Base-by-base conservation (phyloP, 108 stramenopile species). In the Cylindrotheca fusiformis region DNA sequence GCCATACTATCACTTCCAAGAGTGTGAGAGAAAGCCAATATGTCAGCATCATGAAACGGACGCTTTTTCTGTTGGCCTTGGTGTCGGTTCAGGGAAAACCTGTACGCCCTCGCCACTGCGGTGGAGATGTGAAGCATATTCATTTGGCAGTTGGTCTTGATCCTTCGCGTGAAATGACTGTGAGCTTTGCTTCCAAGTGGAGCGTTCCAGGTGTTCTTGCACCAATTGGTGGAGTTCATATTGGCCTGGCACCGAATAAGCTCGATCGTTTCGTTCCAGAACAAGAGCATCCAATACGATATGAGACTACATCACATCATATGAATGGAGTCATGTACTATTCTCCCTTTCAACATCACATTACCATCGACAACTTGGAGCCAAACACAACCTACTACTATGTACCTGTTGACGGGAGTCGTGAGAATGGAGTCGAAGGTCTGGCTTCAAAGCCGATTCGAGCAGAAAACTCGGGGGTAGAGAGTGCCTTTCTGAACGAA, bases 311-410 rank as follows among this genome's bases (percentile, higher is more conserved):
- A 0, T 21, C 55, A 1, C 47, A 32, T 12, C 24, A 58, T 14
- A 23, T 32, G 14, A 30, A 71, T 4, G 36, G 60, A 23, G 48
- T 57, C 18, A 33, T 17, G 1, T 84, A 79, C 41, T 66, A 67
- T 26, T 57, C 74, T 57, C 75, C 75, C 4, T 76, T 56, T 52
- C 75, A 76, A 26, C 82, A 87, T 71, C 86, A 87, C 55, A 73
- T 91, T 64, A 60, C 61, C 26, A 59, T 91, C 29, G 58, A 71
- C 48, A 83, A 60, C 27, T 70, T 91, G 49, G 50, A 74, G 55
- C 81, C 90, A 10, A 60, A 54, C n/a, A 82, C 83, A 6, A 80
- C 56, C 10, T 91, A 91, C 57, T 82, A 78, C 52, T 91, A 88
- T 66, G 29, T 69, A 36, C 76, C 76, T 36, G 61, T 78, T 48